Conservation (phyloP, 805 yeast genomes). For the Metschnikowia reukaufii region DNA sequence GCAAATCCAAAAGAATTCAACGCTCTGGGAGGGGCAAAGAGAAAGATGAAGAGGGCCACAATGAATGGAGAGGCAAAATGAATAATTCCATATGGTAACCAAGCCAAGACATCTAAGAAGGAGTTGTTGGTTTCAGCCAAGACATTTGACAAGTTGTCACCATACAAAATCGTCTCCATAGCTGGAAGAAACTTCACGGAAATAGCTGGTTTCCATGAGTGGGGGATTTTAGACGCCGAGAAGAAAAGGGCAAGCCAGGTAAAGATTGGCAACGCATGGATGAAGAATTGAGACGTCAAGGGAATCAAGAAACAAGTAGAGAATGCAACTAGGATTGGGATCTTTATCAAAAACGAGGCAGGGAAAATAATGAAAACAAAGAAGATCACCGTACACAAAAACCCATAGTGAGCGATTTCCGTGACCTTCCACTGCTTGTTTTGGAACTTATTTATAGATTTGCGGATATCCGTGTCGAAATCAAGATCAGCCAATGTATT, state of each 20-base stretch:
- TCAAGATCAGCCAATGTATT: slow-evolving; percentile 51
- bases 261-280: slow-evolving; percentile 77
- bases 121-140: slow-evolving; percentile 70
- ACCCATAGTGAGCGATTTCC: slow-evolving; percentile 55
- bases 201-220: slow-evolving; percentile 80
- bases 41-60: slow-evolving; percentile 70
- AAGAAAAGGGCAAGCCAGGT: slow-evolving; percentile 86
- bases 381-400: slow-evolving; percentile 51
- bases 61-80: slow-evolving; percentile 92
- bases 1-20: slow-evolving; percentile 85
- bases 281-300: slow-evolving; percentile 76
- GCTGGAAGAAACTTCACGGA: slow-evolving; percentile 87
- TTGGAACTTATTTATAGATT: slow-evolving; percentile 42
- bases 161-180: slow-evolving; percentile 86
- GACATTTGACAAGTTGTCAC: slow-evolving; percentile 83
- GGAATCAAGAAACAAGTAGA: slow-evolving; percentile 61
- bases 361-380: slow-evolving; percentile 63
- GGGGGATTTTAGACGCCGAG: slow-evolving; percentile 71
- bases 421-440: slow-evolving; percentile 41
- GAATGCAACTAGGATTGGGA: slow-evolving; percentile 43
- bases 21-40: slow-evolving; percentile 90
- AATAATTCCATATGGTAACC: slow-evolving; percentile 91
- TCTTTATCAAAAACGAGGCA: slow-evolving; percentile 45
- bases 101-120: slow-evolving; percentile 77
- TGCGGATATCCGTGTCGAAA: slow-evolving; percentile 47